A percentile compares a stretch with the other conserved stretches of the same genome.
These are phyloP conservation scores for Scedosporium boydii DNA, from an alignment of 2,329 filamentous ascomycete species.

Conservation along the genomic window DNA sequence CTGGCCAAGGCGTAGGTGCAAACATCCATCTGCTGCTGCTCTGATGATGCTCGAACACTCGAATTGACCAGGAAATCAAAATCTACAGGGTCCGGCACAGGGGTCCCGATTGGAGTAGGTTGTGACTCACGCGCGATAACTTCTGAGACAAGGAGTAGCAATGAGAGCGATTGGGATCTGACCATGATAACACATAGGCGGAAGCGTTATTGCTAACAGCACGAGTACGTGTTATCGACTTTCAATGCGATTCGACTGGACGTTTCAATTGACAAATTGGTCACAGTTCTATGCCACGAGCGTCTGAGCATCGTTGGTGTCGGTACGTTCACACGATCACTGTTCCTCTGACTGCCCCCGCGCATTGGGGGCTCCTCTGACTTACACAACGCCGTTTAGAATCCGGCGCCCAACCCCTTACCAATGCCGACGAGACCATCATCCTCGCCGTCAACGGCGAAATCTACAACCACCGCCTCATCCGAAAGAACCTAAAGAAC, in stretches of 20 bases:
- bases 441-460: slow-evolving; percentile 97
- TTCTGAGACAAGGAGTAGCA: not conserved
- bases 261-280: not conserved
- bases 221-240: slow-evolving; percentile 57
- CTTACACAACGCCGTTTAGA: slow-evolving; percentile 40
- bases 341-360: not conserved
- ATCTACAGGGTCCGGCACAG: slow-evolving; percentile 73
- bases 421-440: slow-evolving; percentile 81
- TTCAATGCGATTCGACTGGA: not conserved
- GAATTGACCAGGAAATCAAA: not conserved
- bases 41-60: not conserved
- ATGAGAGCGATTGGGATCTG: slow-evolving; percentile 12
- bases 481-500: slow-evolving; percentile 76
- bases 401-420: slow-evolving; percentile 88
- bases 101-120: slow-evolving; percentile 97
- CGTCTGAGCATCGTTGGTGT: slow-evolving; percentile 96
- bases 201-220: slow-evolving; percentile 79
- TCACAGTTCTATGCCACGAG: slow-evolving; percentile 83
- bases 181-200: slow-evolving; percentile 45
- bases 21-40: not conserved
- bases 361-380: not conserved
- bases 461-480: slow-evolving; percentile 97
- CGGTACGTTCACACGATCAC: slow-evolving; percentile 45
- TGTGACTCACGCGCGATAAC: slow-evolving; percentile 8
- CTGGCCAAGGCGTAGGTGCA: slow-evolving; percentile 81